Evolutionary conservation across 495 filamentous ascomycete genomes (phyloP), one percentile per base, ranked within the genome.

Genomic region (Pyronema omphalodes): DNA sequence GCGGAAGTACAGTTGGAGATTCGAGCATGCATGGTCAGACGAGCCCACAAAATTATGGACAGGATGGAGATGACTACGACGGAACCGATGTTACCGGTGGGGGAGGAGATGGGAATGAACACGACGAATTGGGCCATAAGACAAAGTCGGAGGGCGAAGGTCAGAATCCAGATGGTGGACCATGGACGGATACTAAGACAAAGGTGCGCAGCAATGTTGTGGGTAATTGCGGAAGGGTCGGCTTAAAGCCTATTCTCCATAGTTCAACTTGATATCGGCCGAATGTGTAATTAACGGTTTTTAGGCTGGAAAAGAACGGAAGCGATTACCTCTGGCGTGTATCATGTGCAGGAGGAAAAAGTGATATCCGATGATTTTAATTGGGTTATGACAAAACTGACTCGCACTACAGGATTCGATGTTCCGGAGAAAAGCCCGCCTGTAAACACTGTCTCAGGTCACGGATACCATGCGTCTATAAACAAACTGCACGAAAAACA

Each of bases 391-490:
- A 36, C 12, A 12, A 34, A 11, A 34, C 35, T 51, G 35, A 34
- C 48, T 8, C 9, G 8, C 29, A 3, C 18, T 14, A 35, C 48
- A 52, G 50, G 19, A 95, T 98, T 57, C 83, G 89, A 47, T 98
- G 91, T 66, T 95, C 89, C 17, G 91, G 91, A 50, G 91, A 96
- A 70, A 95, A 94, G 68, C 91, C 91, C 9, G 85, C 88, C 1
- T 98, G 91, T 71, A 94, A 93, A 65, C 91, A 98, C 71, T 98
- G 91, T 67, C 76, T 93, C 54, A 76, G 88, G 50, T 94, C 87
- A 52, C 78, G 91, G 40, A 93, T 93, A 60, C 89, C 91, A 5
- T 98, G 91, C 66, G 87, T 96, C n/a, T 98, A 98, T 74, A 96
- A 96, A 63, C 85, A 93, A 44, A 94, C 89, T 0, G 87, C 88